Conservation (phyloP, 78 protist species). For the Andalucia godoyi region DNA sequence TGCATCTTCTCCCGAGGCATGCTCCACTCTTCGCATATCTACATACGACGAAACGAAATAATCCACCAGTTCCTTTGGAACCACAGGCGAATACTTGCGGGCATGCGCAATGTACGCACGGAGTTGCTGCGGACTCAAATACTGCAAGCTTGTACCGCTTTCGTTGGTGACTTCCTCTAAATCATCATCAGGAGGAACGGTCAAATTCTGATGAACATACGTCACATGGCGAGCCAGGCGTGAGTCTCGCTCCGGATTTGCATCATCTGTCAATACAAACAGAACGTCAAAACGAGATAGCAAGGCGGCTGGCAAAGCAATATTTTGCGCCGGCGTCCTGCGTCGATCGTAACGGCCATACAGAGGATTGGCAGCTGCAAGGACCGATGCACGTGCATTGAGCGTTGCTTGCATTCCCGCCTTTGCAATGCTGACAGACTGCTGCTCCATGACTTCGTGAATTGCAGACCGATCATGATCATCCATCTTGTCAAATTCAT, state of each 20-base stretch:
- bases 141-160: neutral
- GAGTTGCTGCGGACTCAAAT: neutral
- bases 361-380: constrained; percentile 98
- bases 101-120: neutral
- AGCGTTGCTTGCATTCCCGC: constrained; percentile 97
- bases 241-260: constrained; percentile 55
- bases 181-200: neutral
- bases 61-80: neutral
- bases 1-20: constrained; percentile 2
- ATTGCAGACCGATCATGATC: constrained; percentile 93
- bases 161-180: neutral
- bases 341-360: constrained; percentile 80
- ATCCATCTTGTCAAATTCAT: constrained; percentile 97
- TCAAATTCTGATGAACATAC: constrained; percentile 57
- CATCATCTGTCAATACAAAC: constrained; percentile 83
- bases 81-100: neutral
- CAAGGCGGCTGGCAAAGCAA: constrained; percentile 92
- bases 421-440: constrained; percentile 97
- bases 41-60: neutral
- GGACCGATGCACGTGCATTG: constrained; percentile 95
- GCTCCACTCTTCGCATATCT: neutral
- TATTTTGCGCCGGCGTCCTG: constrained; percentile 57
- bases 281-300: constrained; percentile 89
- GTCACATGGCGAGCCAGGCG: constrained; percentile 86
- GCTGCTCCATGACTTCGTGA: constrained; percentile 99